Base-by-base conservation (phyloP, 257 asterid species). In the Nicotiana sylvestris region DNA sequence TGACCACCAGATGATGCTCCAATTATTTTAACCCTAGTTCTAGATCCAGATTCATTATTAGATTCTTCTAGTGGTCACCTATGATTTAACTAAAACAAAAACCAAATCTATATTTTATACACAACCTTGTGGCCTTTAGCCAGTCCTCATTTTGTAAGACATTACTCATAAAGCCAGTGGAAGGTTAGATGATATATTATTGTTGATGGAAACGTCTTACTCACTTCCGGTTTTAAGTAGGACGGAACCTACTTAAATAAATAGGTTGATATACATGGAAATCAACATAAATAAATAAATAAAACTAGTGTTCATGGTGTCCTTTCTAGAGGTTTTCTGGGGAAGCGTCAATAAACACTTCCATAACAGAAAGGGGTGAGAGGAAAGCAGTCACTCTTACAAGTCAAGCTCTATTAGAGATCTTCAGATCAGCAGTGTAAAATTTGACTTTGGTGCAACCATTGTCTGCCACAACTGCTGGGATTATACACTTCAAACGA, bases 121-220 rank as follows among this genome's bases (percentile, higher is more conserved):
- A 70, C 58, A 70, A 70, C 78, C 78, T 70, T 70, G n/a, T 70
- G 78, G 58, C 33, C 35, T 70, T 43, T 43, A 70, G 35, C 12
- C 78, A 39, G 35, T 39, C 21, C 58, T 70, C 56, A 69, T 69
- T 18, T n/a, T 30, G 5, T 69, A 37, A 37, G 21, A 69, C 15
- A 9, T 37, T 39, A n/a, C 30, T 9, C 35, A 10, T 5, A 62
- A 25, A 62, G 6, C 68, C 16, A 37, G 77, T 69, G 56, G 77
- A 69, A 69, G 77, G 77, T 69, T 35, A 68, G 55, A 68, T 68
- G 27, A 61, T 61, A 61, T 25, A 21, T 16, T 21, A 9, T 13
- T 2, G 32, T 61, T 25, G 66, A 61, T 18, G 32, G 66, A 21
- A 25, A 61, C 66, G 4, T 61, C 33, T 35, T 35, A 68, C 30